Evolutionary conservation across 305 asterid species (phyloP), one percentile per base, ranked within the genome.

Genomic region (Nicotiana rustica): DNA sequence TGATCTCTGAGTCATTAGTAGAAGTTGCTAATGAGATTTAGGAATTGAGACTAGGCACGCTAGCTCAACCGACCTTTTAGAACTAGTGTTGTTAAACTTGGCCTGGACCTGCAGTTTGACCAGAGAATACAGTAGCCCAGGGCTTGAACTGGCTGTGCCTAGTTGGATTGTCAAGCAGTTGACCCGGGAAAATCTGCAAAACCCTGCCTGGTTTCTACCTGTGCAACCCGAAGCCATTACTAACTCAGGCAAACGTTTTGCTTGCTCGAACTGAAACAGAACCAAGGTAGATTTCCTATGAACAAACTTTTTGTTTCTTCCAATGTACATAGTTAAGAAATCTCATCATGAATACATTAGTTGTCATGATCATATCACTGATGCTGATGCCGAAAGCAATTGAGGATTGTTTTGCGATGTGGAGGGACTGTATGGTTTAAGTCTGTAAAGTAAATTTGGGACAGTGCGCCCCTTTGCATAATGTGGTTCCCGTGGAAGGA

Each of bases 91-190:
- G 29, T 47, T 41, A 75, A 14, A 75, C 64, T 75, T 49, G 47
- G 44, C 47, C 64, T 25, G 79, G 64, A 75, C 44, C 44, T 75
- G 64, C 29, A 14, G 14, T 75, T 49, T 75, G 25, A 14, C 44
- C 31, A 25, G 64, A 75, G 55, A 49, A 52, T 49, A 25, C 25
- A 73, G 7, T 49, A 49, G 4, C 25, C 52, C 15, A 21, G 15
- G 9, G 64, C 25, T 29, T 73, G 79, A 73, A 18, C 25, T 73
- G 44, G 79, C 25, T 75, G 64, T 29, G 25, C 44, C 44, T 75
- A 52, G 79, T 15, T 52, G 79, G 79, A 49, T 75, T 75, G 64
- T 75, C 25, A 59, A 17, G 65, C 65, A 59, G 4, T n/a, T 59
- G 65, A 59, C 65, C 10, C 2, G n/a, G 65, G 65, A 59, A 59